Base-by-base conservation (phyloP, 305 asterid genomes). In the Ajuga reptans region DNA sequence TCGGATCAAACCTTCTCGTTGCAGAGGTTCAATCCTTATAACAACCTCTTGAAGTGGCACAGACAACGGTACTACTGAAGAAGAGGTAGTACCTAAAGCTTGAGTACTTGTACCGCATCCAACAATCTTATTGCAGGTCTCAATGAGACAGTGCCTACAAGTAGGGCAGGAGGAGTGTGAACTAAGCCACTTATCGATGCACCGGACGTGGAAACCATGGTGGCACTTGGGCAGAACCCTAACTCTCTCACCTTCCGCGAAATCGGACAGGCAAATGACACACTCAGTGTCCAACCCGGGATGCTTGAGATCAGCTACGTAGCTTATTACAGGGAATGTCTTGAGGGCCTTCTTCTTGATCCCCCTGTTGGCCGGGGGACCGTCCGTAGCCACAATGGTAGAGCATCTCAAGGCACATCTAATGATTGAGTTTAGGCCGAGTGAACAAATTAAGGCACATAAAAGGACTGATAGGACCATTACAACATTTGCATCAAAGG, bases 101-200 rank as follows among this genome's bases (percentile, higher is more conserved):
- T 37, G 72, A 9, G 11, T 8, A 21, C 49, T 42, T 18, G 46
- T 41, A 56, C 27, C 2, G 27, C 79, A 80, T 4, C 85, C 87
- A 0, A 80, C 81, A 1, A 86, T 84, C 51, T 90, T 86, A 4
- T 79, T 86, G 12, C 92, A 83, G 0, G 88, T 88, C 58, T 88
- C 89, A 21, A 86, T 82, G 9, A 90, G 84, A 69, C 95, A 88
- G 81, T 90, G 82, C 7, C 97, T 78, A 59, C 97, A 90, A 43
- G 94, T 85, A 0, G 97, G 97, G 76, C 97, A 90, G 0, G 95
- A 88, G 0, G 97, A 88, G 89, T 88, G 97, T 0, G 94, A 84
- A 11, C 59, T 79, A 0, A 90, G 80, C 97, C 97, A 90, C 37
- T 75, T 85, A n/a, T 90, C 95, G 34, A 90, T 86, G 66, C 97